phyloP scores from a whole-genome alignment of 2,329 filamentous ascomycete species.

The Colletotrichum viniferum region DNA sequence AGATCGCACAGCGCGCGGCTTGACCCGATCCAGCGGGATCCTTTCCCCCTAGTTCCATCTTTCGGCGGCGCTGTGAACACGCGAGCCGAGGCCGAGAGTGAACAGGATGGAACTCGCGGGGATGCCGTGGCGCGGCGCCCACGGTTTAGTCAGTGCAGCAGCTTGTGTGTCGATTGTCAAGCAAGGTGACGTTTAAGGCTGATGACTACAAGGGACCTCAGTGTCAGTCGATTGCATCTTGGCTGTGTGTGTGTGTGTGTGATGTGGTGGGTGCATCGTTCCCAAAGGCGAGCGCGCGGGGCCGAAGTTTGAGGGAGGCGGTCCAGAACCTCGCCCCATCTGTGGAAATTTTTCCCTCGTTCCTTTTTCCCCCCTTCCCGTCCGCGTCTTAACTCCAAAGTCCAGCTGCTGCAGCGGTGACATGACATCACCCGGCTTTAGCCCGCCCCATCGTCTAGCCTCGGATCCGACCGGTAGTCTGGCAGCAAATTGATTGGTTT shows the following conservation, averaged over 20 bases:
- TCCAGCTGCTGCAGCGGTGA: neutral
- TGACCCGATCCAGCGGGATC: neutral
- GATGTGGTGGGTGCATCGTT: neutral
- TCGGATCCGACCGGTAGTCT: constrained; percentile 3
- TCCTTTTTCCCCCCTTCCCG: neutral
- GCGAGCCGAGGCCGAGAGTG: neutral
- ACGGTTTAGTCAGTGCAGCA: neutral
- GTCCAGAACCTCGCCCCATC: neutral
- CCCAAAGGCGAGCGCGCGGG: neutral
- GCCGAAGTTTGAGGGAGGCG: neutral
- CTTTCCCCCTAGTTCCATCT: neutral
- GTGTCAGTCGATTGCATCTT: neutral
- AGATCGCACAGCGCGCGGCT: neutral
- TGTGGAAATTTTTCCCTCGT: neutral
- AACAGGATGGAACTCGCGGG: neutral
- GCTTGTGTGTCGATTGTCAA: neutral
- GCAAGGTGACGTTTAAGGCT: constrained; percentile 22
- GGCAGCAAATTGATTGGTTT: neutral
- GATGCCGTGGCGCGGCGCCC: neutral
- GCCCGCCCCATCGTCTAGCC: neutral
- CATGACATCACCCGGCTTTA: constrained; percentile 8
- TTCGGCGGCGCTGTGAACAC: neutral
- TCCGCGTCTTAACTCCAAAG: neutral
- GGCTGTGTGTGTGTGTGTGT: neutral
- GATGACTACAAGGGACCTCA: neutral